phyloP scores from a whole-genome alignment of 805 yeast genomes.

The Starmera caribaea region DNA sequence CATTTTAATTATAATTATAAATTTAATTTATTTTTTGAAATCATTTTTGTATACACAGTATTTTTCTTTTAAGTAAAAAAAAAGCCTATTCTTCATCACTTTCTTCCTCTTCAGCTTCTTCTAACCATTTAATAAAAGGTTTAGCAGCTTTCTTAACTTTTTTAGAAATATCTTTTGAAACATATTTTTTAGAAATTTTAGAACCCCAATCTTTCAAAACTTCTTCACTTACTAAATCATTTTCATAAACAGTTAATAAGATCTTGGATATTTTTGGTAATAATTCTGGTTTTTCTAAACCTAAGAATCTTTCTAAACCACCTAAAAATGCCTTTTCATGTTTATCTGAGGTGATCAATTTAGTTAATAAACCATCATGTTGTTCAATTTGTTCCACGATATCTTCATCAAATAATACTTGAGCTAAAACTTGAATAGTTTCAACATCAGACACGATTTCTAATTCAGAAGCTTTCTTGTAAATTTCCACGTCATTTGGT shows the following conservation, averaged over 20 bases:
- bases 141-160: constrained; percentile 94
- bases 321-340: constrained; percentile 89
- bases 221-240: constrained; percentile 79
- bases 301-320: constrained; percentile 90
- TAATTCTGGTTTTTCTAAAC: constrained; percentile 66
- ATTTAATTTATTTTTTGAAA: no score
- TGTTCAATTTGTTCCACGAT: constrained; percentile 61
- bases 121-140: constrained; percentile 91
- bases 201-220: constrained; percentile 78
- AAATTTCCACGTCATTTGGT: constrained; percentile 84
- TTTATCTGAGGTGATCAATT: constrained; percentile 55
- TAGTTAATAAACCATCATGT: constrained; percentile 77
- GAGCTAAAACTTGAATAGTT: constrained; percentile 87
- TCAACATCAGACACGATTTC: constrained; percentile 63
- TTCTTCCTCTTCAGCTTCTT: constrained; percentile 82
- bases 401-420: constrained; percentile 72
- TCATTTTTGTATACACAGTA: no score
- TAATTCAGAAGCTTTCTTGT: constrained; percentile 77
- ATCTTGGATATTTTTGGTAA: constrained; percentile 73
- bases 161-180: constrained; percentile 83
- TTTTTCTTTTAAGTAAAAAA: neutral
- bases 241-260: constrained; percentile 70
- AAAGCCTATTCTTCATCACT: constrained; percentile 21
- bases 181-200: constrained; percentile 85
- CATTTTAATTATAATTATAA: no score